Conservation (phyloP, 805 yeast species). For the Ogataea nonfermentans region DNA sequence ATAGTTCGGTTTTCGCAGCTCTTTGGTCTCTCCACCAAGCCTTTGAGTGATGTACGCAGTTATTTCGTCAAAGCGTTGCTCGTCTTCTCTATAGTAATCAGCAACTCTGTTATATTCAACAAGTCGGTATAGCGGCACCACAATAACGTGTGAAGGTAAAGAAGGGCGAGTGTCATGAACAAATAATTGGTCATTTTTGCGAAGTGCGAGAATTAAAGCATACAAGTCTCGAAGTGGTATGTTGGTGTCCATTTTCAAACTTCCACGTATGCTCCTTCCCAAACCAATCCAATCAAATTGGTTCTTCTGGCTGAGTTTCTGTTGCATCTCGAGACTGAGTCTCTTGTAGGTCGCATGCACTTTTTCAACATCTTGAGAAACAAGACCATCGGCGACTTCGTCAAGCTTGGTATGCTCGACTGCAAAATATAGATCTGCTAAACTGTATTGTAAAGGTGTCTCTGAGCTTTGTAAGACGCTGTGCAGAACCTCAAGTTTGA, state of each 20-base stretch:
- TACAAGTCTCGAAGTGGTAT: conserved; percentile 34
- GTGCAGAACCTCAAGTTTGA: conserved; percentile 36
- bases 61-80: conserved; percentile 26
- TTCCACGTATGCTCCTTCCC: conserved; percentile 29
- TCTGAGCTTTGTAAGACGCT: conserved; percentile 35
- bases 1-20: conserved; percentile 24
- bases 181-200: conserved; percentile 44
- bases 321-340: conserved; percentile 18
- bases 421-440: conserved; percentile 38
- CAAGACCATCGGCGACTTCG: conserved; percentile 24
- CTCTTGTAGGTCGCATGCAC: conserved; percentile 29
- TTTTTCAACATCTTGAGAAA: conserved; percentile 19
- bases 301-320: conserved; percentile 27
- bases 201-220: conserved; percentile 49
- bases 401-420: conserved; percentile 34
- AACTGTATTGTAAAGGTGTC: conserved; percentile 42
- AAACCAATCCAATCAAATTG: conserved; percentile 27
- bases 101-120: conserved; percentile 36
- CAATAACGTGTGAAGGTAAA: conserved; percentile 42
- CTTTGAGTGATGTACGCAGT: conserved; percentile 21
- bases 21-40: conserved; percentile 3
- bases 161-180: conserved; percentile 20
- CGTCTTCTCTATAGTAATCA: conserved; percentile 27
- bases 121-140: conserved; percentile 40
- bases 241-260: conserved; percentile 12